Evolutionary conservation across 78 protist species (phyloP).

Genomic region (Pelomyxa schiedti): DNA sequence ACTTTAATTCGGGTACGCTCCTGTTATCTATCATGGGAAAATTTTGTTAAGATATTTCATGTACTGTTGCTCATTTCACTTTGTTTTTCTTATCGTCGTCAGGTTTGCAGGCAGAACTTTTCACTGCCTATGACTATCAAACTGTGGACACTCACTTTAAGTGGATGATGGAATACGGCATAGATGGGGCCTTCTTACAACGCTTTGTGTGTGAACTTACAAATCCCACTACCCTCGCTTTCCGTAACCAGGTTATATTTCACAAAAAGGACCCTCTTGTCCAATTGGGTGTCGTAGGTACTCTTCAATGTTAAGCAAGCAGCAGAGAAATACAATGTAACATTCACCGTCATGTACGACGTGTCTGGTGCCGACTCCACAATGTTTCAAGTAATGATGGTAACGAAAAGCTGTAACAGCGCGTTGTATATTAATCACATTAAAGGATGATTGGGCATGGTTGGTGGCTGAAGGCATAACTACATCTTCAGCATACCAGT

Average conservation of each 20-base stretch:
- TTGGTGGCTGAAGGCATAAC: background rate
- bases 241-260: too few species aligned
- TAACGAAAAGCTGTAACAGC: too few species aligned
- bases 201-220: background rate
- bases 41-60: too few species aligned
- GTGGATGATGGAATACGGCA: conserved; percentile 3
- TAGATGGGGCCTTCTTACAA: conserved; percentile 8
- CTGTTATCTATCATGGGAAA: too few species aligned
- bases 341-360: background rate
- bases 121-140: background rate
- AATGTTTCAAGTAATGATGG: too few species aligned
- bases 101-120: too few species aligned
- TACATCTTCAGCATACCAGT: background rate
- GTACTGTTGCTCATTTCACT: too few species aligned
- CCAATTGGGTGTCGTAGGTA: background rate
- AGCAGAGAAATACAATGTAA: background rate
- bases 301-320: background rate
- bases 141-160: background rate
- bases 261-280: background rate
- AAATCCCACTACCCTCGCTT: background rate
- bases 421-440: background rate
- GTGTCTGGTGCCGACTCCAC: background rate
- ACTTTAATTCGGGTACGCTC: background rate
- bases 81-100: too few species aligned
- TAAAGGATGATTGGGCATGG: background rate